A percentile compares a stretch with the other conserved stretches of the same genome.
phyloP scores from a whole-genome alignment of 371 early-diverging fungal species.

The Lichtheimia ornata region DNA sequence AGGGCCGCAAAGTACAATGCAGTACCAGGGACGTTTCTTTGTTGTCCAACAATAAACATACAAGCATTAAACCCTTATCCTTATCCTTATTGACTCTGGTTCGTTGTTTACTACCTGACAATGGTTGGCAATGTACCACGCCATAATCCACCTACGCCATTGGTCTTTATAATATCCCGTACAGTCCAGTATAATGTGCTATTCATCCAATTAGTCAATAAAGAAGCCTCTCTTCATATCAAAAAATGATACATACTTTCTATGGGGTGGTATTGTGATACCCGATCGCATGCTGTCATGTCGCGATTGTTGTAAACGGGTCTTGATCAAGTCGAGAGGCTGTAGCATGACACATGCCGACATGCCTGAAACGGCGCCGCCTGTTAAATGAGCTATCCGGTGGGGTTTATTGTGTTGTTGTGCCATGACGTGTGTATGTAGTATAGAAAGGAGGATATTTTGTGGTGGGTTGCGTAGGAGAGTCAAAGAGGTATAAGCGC shows the following conservation, averaged over 20 bases:
- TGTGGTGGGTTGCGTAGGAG: no score
- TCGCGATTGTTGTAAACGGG: slow-evolving; percentile 78
- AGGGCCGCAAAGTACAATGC: slow-evolving; percentile 77
- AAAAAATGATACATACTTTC: background rate
- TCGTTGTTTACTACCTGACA: slow-evolving; percentile 56
- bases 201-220: background rate
- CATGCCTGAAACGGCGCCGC: slow-evolving; percentile 84
- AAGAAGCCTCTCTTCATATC: background rate
- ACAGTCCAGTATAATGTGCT: slow-evolving; percentile 63
- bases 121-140: slow-evolving; percentile 88
- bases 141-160: slow-evolving; percentile 84
- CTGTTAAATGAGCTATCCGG: slow-evolving; percentile 64
- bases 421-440: no score
- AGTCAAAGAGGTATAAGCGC: no score
- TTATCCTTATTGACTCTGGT: background rate
- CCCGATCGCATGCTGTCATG: slow-evolving; percentile 25
- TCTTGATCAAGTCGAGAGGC: slow-evolving; percentile 92
- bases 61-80: background rate
- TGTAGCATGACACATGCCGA: slow-evolving; percentile 84
- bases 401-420: slow-evolving; percentile 8
- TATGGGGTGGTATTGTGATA: background rate
- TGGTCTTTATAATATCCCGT: slow-evolving; percentile 57
- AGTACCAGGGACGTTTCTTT: slow-evolving; percentile 85
- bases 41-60: background rate
- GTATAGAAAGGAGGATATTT: no score